Evolutionary conservation across 75 land plant genomes (phyloP).

Genomic region (Selaginella tamariscina): DNA sequence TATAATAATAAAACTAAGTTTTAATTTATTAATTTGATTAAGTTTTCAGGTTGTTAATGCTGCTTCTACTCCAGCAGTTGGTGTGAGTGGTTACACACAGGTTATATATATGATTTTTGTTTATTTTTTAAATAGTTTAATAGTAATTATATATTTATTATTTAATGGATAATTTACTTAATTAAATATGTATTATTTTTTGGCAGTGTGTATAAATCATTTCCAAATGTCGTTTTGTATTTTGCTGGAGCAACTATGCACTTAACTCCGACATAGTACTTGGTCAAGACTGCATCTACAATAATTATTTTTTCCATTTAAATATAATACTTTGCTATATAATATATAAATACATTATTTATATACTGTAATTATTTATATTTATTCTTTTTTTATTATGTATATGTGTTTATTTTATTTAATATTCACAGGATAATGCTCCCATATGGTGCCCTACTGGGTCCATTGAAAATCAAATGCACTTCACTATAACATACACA

Average conservation of each 20-base stretch:
- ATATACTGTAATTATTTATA: too few species aligned
- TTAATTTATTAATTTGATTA: neutral
- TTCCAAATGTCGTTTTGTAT: slow-evolving; percentile 7
- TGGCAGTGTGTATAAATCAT: neutral
- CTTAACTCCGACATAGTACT: neutral
- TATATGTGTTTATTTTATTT: neutral
- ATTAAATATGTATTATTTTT: neutral
- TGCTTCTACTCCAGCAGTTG: neutral
- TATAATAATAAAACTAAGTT: neutral
- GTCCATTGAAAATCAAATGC: neutral
- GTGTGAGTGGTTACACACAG: neutral
- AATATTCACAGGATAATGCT: slow-evolving; percentile 3
- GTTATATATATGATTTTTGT: neutral
- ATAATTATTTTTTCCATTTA: too few species aligned
- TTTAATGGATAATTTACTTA: neutral
- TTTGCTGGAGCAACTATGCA: slow-evolving; percentile 1
- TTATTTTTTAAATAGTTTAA: neutral
- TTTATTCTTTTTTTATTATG: neutral
- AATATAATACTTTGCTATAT: too few species aligned
- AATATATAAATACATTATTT: too few species aligned
- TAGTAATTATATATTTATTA: neutral
- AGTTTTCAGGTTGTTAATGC: neutral
- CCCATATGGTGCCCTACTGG: slow-evolving; percentile 7
- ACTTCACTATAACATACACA: neutral
- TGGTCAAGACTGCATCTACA: neutral